A percentile compares a stretch with the other conserved stretches of the same genome.
These are phyloP conservation scores for Hordeum pubiflorum DNA, from an alignment of 202 grass and related monocot species.

Conservation along the genomic window DNA sequence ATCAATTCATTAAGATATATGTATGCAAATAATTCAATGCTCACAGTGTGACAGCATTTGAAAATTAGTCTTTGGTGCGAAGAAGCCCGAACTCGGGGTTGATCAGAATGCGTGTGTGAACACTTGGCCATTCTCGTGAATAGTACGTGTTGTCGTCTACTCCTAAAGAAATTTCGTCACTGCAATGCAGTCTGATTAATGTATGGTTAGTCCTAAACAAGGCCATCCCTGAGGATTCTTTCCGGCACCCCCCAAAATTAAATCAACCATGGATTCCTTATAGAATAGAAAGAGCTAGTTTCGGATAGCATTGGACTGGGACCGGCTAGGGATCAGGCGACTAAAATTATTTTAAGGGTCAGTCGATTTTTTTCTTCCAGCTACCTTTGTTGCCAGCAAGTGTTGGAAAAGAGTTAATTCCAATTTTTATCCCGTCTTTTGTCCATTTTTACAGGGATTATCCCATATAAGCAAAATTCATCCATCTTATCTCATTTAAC, in stretches of 20 bases:
- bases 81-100: background rate
- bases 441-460: too few relatives aligned
- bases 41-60: background rate
- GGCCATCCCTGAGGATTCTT: slow-evolving; percentile 19
- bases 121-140: background rate
- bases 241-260: background rate
- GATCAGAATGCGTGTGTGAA: background rate
- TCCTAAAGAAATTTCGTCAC: background rate
- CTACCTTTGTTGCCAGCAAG: too few relatives aligned
- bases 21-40: background rate
- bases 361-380: too few relatives aligned
- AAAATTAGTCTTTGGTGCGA: background rate
- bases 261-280: background rate
- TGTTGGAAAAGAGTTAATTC: too few relatives aligned
- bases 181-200: background rate
- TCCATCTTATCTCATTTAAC: too few relatives aligned
- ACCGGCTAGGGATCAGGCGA: too few relatives aligned
- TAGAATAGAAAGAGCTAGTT: background rate
- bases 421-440: too few relatives aligned
- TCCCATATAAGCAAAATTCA: too few relatives aligned
- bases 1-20: background rate
- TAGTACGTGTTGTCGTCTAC: background rate
- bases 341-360: too few relatives aligned
- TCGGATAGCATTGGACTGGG: background rate
- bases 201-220: slow-evolving; percentile 28